Conservation (phyloP, 2,329 filamentous ascomycete species). For the Purpureocillium takamizusanense region DNA sequence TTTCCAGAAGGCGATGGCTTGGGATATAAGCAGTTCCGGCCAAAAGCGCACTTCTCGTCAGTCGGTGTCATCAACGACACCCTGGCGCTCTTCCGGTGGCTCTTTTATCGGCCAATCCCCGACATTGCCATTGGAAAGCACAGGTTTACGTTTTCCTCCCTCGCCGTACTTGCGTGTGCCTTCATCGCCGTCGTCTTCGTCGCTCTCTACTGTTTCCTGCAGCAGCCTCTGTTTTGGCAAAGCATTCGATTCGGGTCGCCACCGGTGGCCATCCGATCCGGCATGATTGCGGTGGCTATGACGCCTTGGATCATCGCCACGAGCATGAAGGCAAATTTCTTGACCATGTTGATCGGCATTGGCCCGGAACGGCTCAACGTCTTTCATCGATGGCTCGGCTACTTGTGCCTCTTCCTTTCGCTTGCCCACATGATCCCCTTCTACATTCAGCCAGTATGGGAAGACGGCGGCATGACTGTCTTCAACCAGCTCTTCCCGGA, state of each 20-base stretch:
- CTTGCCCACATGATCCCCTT: constrained; percentile 83
- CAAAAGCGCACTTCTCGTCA: constrained; percentile 66
- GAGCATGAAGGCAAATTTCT: constrained; percentile 83
- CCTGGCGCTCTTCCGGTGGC: constrained; percentile 75
- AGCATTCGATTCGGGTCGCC: constrained; percentile 84
- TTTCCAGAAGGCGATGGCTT: constrained; percentile 58
- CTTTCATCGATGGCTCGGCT: constrained; percentile 84
- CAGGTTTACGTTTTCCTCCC: constrained; percentile 70
- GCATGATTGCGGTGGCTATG: constrained; percentile 87
- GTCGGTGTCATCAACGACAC: constrained; percentile 67
- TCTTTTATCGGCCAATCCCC: constrained; percentile 82
- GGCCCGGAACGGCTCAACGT: constrained; percentile 89
- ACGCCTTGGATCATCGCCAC: constrained; percentile 88
- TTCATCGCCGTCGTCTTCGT: constrained; percentile 62
- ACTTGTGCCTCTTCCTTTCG: constrained; percentile 73
- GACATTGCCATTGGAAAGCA: constrained; percentile 59
- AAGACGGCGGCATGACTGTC: constrained; percentile 62
- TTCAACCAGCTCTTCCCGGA: constrained; percentile 63
- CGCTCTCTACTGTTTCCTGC: constrained; percentile 74
- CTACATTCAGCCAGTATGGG: constrained; percentile 80
- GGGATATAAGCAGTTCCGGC: constrained; percentile 47
- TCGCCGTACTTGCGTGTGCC: constrained; percentile 62
- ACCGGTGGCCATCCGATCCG: constrained; percentile 74
- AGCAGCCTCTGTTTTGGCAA: constrained; percentile 81
- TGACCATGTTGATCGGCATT: constrained; percentile 79